phyloP scores from a whole-genome alignment of 2,329 filamentous ascomycete genomes.

The Aspergillus arachidicola region DNA sequence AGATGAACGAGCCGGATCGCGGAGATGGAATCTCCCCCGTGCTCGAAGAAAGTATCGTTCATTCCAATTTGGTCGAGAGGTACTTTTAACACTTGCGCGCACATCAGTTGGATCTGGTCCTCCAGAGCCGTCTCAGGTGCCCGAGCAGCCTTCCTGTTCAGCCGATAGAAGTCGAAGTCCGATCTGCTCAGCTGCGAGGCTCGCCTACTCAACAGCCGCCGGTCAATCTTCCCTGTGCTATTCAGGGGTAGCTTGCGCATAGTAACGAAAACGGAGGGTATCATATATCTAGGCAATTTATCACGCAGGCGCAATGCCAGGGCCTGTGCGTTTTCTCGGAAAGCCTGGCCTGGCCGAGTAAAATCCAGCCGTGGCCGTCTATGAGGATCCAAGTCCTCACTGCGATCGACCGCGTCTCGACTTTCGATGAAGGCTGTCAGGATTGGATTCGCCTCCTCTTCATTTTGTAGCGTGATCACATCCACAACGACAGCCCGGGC shows the following conservation, averaged over 20 bases:
- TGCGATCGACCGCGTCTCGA: too few species aligned
- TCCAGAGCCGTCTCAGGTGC: background rate
- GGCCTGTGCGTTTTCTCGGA: too few species aligned
- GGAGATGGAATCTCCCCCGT: background rate
- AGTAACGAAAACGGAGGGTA: background rate
- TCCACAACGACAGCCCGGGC: too few species aligned
- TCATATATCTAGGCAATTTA: background rate
- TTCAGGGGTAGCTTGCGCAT: background rate
- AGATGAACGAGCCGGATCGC: conserved; percentile 5
- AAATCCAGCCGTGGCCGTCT: too few species aligned
- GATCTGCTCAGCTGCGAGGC: background rate
- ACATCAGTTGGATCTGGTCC: background rate
- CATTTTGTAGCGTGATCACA: too few species aligned
- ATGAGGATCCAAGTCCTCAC: too few species aligned
- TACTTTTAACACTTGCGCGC: background rate
- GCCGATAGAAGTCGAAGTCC: background rate
- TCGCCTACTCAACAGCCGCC: background rate
- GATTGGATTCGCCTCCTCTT: too few species aligned
- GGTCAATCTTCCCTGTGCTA: background rate
- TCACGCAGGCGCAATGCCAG: background rate
- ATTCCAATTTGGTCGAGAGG: background rate
- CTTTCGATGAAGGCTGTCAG: too few species aligned
- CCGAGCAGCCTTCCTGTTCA: background rate
- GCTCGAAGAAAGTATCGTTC: background rate
- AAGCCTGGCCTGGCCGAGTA: too few species aligned